Evolutionary conservation across 805 yeast genomes (phyloP), one percentile per base, ranked within the genome.

Genomic region (Spencermartinsiella europaea): DNA sequence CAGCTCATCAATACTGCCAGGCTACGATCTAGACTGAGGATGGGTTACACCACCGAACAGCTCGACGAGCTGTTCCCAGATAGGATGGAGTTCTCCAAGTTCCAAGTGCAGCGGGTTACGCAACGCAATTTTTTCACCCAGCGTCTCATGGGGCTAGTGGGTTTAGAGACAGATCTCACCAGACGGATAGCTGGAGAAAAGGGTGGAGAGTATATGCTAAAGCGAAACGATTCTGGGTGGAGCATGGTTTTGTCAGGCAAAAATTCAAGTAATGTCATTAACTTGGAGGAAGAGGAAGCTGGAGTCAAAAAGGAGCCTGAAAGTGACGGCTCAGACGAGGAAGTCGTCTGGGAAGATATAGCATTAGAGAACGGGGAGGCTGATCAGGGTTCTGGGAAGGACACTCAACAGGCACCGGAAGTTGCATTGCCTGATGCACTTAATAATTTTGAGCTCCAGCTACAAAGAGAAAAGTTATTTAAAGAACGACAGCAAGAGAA

Each of bases 11-110:
- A 93, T 7, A 87, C 86, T 49, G 74, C 95, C 14, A 65, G 99
- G 47, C 68, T 89, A 21, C 75, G 88, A 51, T 90, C 97, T 0
- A 70, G 99, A 48, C 74, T 93, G 61, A 80, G 99, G 68, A 83
- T 93, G 95, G 99, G 99, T 1, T 90, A 85, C 60, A 73, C 91
- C 0, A 86, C 89, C 47, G 89, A 85, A n/a, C 97, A 93, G 59
- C 70, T 93, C 31, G 85, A 86, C 53, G 69, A 76, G 3, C 68
- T 88, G 45, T 93, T 91, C 57, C 95, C 96, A 0, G 74, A 85
- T 57, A 79, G 90, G 44, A 74, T 86, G 78, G 96, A 89, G 50
- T 93, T 93, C 58, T 89, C 97, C 15, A 82, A 77, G 56, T 93
- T 93, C 63, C 99, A 93, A 63, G 86, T 93, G 50, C 81, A 85